These are phyloP conservation scores for Talaromyces borbonicus DNA, from an alignment of 495 filamentous ascomycete genomes.

Conservation along the genomic window DNA sequence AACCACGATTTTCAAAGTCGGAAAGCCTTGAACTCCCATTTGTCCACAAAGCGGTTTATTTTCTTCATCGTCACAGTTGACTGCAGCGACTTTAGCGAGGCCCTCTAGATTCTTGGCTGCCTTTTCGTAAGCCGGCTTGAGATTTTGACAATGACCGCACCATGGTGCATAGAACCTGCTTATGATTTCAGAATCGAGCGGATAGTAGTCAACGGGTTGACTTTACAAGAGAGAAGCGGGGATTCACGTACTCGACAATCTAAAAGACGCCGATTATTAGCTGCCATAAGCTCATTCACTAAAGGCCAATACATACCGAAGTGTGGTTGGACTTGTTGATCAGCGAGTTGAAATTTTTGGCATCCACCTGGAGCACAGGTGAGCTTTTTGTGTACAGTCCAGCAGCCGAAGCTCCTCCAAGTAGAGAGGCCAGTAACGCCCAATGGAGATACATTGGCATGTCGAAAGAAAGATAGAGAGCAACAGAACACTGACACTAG, in stretches of 20 bases:
- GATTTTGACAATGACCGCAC: conserved; percentile 94
- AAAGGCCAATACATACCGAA: conserved; percentile 50
- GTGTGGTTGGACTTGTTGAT: conserved; percentile 86
- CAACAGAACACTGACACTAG: conserved; percentile 8
- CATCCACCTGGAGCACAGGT: conserved; percentile 75
- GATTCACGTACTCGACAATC: conserved; percentile 56
- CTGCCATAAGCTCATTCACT: not conserved
- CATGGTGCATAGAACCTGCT: conserved; percentile 88
- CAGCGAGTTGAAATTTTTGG: conserved; percentile 72
- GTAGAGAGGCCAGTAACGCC: conserved; percentile 38
- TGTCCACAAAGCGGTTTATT: conserved; percentile 84
- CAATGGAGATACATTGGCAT: conserved; percentile 16
- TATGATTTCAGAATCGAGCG: conserved; percentile 12
- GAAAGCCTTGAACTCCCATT: conserved; percentile 93
- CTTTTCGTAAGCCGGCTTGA: conserved; percentile 94
- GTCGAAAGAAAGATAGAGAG: conserved; percentile 7
- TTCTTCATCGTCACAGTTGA: conserved; percentile 90
- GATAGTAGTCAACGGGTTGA: no score
- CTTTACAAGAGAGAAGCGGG: conserved; percentile 5
- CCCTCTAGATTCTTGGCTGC: conserved; percentile 81
- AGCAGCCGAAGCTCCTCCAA: conserved; percentile 55
- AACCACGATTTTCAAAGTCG: conserved; percentile 87
- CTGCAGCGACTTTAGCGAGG: conserved; percentile 83
- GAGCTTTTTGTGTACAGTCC: conserved; percentile 80
- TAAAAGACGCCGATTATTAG: conserved; percentile 24